phyloP scores from a whole-genome alignment of 345 rosid genomes.

The Boechera retrofracta region DNA sequence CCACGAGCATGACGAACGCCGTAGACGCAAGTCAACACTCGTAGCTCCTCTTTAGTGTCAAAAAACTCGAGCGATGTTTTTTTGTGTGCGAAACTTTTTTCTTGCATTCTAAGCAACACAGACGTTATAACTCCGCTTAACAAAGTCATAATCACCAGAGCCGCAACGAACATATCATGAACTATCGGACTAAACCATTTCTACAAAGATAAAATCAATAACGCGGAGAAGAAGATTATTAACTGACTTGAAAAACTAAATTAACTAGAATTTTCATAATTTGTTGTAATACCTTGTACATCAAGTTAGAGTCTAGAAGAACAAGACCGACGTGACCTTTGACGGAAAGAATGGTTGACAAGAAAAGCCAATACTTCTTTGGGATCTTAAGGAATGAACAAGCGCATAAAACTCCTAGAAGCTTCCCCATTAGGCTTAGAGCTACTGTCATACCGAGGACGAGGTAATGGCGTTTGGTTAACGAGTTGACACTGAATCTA shows the following conservation, averaged over 20 bases:
- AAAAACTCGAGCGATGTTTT: slow-evolving; percentile 56
- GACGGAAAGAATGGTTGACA: slow-evolving; percentile 61
- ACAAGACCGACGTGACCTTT: slow-evolving; percentile 78
- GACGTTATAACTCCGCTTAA: slow-evolving; percentile 61
- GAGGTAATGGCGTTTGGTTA: slow-evolving; percentile 34
- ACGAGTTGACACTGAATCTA: slow-evolving; percentile 51
- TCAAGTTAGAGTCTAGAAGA: slow-evolving; percentile 41
- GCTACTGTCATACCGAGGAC: slow-evolving; percentile 46
- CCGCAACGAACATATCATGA: slow-evolving; percentile 41
- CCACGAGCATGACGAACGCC: slow-evolving; percentile 76
- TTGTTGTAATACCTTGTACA: slow-evolving; percentile 30
- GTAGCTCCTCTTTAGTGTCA: slow-evolving; percentile 61
- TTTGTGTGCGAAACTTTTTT: slow-evolving; percentile 49
- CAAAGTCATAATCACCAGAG: slow-evolving; percentile 60
- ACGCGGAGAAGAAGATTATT: not conserved
- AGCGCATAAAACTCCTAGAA: slow-evolving; percentile 63
- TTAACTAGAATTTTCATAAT: not conserved
- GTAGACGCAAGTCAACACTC: slow-evolving; percentile 70
- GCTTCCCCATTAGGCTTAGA: slow-evolving; percentile 58
- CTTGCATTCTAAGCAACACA: slow-evolving; percentile 50
- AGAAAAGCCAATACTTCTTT: slow-evolving; percentile 53
- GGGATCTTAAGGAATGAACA: slow-evolving; percentile 64
- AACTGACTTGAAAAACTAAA: not conserved
- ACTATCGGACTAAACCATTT: slow-evolving; percentile 48
- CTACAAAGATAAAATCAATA: slow-evolving; percentile 33